Evolutionary conservation across 768 basidiomycete genomes (phyloP).

Genomic region (Pleurotus tuoliensis): DNA sequence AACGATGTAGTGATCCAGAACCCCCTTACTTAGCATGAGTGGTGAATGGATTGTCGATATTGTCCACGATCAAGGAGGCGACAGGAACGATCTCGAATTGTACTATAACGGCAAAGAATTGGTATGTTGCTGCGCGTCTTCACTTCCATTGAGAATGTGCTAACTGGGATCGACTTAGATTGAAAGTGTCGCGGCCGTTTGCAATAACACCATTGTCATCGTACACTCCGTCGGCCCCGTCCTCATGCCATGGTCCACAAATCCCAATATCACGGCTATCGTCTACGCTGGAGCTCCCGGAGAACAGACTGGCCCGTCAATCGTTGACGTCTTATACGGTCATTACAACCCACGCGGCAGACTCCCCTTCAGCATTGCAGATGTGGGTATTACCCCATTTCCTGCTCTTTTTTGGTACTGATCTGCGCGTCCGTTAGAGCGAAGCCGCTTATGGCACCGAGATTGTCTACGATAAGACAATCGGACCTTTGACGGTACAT

Average conservation of each 20-base stretch:
- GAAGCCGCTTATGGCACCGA: conserved; percentile 1
- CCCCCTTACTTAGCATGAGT: conserved; percentile 3
- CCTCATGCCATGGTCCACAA: conserved; percentile 60
- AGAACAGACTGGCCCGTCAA: conserved; percentile 63
- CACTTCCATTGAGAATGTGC: neutral
- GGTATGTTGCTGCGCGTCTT: too few species aligned
- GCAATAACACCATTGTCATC: too few species aligned
- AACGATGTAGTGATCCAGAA: neutral
- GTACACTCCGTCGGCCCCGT: conserved; percentile 36
- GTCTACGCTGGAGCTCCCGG: conserved; percentile 67
- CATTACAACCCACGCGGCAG: conserved; percentile 58
- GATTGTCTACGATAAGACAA: conserved; percentile 1
- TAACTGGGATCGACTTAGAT: too few species aligned
- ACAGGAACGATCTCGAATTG: too few species aligned
- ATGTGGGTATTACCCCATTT: conserved; percentile 15
- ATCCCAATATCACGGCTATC: conserved; percentile 68
- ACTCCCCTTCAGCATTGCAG: conserved; percentile 75
- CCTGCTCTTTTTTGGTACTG: neutral
- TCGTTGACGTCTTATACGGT: conserved; percentile 71
- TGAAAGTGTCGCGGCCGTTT: too few species aligned
- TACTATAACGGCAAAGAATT: too few species aligned
- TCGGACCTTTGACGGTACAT: conserved; percentile 16
- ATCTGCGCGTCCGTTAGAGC: neutral
- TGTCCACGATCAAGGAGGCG: conserved; percentile 7
- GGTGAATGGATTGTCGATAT: conserved; percentile 7